Percentiles rank a stretch among this genome's conserved stretches.
phyloP scores from a whole-genome alignment of 768 basidiomycete species.

The Tylopilus balloui region DNA sequence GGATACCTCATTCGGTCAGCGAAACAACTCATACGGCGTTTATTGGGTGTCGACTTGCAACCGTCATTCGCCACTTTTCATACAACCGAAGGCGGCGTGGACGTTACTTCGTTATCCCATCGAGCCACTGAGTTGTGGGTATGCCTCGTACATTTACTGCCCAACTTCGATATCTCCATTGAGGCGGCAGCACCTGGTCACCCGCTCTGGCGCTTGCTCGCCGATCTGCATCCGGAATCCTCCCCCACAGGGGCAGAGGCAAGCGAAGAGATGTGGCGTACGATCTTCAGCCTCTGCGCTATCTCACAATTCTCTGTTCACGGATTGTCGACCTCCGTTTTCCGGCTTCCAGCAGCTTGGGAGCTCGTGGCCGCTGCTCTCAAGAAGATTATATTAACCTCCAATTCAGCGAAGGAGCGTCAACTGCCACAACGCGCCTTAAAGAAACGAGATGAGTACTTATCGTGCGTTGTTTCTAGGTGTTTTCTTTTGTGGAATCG shows the following conservation, averaged over 20 bases:
- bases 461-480: constrained; percentile 62
- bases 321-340: constrained; percentile 40
- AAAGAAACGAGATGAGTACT: constrained; percentile 63
- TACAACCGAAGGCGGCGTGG: constrained; percentile 20
- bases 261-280: constrained; percentile 71
- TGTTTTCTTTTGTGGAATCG: constrained; percentile 66
- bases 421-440: constrained; percentile 35
- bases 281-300: constrained; percentile 63
- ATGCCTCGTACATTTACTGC: constrained; percentile 57
- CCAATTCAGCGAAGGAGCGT: constrained; percentile 42
- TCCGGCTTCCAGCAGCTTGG: constrained; percentile 60
- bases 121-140: constrained; percentile 70
- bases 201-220: constrained; percentile 46
- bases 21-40: constrained; percentile 41
- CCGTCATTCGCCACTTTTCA: constrained; percentile 17
- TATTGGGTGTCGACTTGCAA: constrained; percentile 53
- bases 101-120: constrained; percentile 37
- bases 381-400: constrained; percentile 52
- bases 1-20: constrained; percentile 27
- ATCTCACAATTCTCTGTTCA: constrained; percentile 73
- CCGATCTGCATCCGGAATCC: constrained; percentile 29
- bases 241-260: constrained; percentile 36
- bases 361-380: constrained; percentile 54
- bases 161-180: constrained; percentile 20
- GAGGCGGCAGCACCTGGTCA: constrained; percentile 20